Evolutionary conservation across 2,329 filamentous ascomycete genomes (phyloP).

Genomic region (Samsoniella hepiali): DNA sequence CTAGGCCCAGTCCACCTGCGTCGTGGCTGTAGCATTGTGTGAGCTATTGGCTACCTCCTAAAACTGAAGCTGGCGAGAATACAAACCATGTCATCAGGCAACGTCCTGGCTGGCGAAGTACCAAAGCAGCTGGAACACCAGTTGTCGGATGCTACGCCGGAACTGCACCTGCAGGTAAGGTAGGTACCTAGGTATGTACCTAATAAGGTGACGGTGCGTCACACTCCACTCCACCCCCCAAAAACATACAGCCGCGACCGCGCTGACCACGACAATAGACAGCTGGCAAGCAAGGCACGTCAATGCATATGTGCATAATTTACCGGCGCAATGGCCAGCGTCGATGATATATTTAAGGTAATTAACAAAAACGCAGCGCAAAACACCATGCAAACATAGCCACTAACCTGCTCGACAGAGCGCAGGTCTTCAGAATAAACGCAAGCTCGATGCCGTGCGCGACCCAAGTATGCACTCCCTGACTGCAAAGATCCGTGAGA

Average conservation of each 20-base stretch:
- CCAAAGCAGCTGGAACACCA: too few species aligned
- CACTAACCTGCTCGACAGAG: slow-evolving; percentile 31
- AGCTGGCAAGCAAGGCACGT: not conserved
- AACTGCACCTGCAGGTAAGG: too few species aligned
- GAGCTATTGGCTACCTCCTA: too few species aligned
- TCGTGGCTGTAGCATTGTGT: too few species aligned
- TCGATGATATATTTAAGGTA: slow-evolving; percentile 59
- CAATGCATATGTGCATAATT: not conserved
- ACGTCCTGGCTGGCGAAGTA: too few species aligned
- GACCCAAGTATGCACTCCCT: slow-evolving; percentile 54
- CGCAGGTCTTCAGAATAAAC: slow-evolving; percentile 53
- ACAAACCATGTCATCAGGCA: too few species aligned
- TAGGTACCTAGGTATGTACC: too few species aligned
- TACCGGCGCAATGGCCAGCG: slow-evolving; percentile 46
- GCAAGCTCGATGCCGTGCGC: slow-evolving; percentile 59
- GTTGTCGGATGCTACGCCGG: too few species aligned
- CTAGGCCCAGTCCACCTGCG: too few species aligned
- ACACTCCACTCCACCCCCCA: not conserved
- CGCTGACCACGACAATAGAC: not conserved
- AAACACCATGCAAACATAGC: slow-evolving; percentile 5
- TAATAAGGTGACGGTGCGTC: too few species aligned
- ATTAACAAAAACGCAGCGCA: not conserved
- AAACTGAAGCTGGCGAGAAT: too few species aligned
- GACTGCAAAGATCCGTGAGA: not conserved
- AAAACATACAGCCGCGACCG: not conserved